These are phyloP conservation scores for Microcera coccophila DNA, from an alignment of 2,329 filamentous ascomycete genomes.

Conservation along the genomic window DNA sequence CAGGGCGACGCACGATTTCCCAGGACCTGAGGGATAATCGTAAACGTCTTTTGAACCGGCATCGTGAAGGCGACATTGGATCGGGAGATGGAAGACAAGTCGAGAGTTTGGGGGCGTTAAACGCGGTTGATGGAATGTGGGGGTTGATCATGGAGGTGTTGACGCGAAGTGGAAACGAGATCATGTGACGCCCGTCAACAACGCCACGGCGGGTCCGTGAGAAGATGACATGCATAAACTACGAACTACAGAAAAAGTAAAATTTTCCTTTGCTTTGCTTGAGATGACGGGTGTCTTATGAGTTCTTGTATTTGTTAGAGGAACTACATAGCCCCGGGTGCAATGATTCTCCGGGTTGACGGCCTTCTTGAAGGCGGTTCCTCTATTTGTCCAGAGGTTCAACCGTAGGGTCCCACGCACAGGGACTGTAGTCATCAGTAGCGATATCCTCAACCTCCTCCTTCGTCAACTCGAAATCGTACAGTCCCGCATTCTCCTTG, in stretches of 20 bases:
- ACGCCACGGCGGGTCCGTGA: too few relatives aligned
- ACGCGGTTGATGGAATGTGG: conserved; percentile 7
- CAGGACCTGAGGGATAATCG: conserved; percentile 37
- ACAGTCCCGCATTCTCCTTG: conserved; percentile 56
- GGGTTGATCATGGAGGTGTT: conserved; percentile 8
- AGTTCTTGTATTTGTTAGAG: too few relatives aligned
- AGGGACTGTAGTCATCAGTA: conserved; percentile 50
- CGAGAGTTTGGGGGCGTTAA: not conserved
- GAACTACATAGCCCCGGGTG: not conserved
- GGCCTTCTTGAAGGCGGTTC: not conserved
- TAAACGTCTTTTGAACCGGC: conserved; percentile 43
- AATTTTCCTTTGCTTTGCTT: not conserved
- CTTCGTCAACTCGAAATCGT: conserved; percentile 52
- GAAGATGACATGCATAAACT: too few relatives aligned
- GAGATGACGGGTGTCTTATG: not conserved
- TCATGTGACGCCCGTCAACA: conserved; percentile 22
- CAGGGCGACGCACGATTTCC: conserved; percentile 19
- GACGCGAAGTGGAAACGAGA: conserved; percentile 25
- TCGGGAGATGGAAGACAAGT: not conserved
- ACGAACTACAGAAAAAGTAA: not conserved
- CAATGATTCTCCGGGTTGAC: not conserved
- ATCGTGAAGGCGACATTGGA: conserved; percentile 28
- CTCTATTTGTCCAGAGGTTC: conserved; percentile 41
- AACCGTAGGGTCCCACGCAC: conserved; percentile 55
- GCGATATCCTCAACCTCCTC: conserved; percentile 50